Evolutionary conservation across 371 early-diverging fungal species (phyloP), one percentile per base, ranked within the genome.

Genomic region (Apophysomyces elegans): DNA sequence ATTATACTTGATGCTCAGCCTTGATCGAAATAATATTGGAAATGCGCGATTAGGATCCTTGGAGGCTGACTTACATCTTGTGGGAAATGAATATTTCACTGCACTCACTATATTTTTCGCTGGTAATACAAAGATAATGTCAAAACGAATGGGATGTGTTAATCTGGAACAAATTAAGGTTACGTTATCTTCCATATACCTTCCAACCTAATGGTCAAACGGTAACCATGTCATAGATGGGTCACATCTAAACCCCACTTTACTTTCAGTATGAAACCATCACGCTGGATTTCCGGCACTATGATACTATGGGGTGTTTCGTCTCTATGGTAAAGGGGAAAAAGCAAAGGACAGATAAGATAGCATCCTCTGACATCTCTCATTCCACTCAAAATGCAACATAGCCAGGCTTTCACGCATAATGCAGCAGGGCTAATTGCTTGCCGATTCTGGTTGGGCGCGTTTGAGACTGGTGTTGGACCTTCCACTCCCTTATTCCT

Each of bases 361-460:
- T 1, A 46, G 6, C 1, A 46, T 37, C 13, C 7, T 14, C 9
- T 63, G 18, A 43, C 32, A n/a, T 46, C 63, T n/a, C 13, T 43
- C 14, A 26, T 26, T 26, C 2, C 32, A 26, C 32, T 3, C 32
- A 26, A 26, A 26, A 26, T 26, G 32, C 32, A 26, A 26, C 3
- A 35, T 26, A 77, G 77, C 56, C 84, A 88, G 80, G 82, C 87
- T 6, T 75, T 75, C 4, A 77, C 77, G n/a, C 73, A 72, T 5
- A 79, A 79, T 62, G 81, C 80, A 18, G 54, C 76, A 4, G 86
- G 83, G 4, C 58, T 90, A 16, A 73, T 88, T 38, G 77, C 81
- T 1, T 74, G 83, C 37, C 82, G 92, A 1, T 85, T 89, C 72
- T 83, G 85, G 57, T 72, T 92, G 18, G 92, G 92, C 54, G 68